Evolutionary conservation across 176 grass and related monocot genomes (phyloP).

Genomic region (Cymbopogon citratus): DNA sequence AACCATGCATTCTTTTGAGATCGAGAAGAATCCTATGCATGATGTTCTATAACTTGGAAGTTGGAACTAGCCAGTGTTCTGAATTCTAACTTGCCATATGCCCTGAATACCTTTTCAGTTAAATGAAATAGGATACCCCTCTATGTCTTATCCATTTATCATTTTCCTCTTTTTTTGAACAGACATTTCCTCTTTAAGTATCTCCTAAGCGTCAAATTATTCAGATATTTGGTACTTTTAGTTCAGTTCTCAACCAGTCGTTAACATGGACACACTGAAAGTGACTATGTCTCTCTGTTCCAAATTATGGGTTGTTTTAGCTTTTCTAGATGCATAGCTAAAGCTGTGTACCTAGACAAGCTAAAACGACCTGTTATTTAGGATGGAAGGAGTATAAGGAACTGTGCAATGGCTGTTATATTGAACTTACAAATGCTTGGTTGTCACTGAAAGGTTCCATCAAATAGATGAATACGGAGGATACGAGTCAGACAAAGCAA

Average conservation of each 20-base stretch:
- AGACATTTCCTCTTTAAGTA: background rate
- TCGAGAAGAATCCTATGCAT: background rate
- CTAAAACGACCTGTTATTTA: background rate
- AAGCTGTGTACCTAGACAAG: too few relatives aligned
- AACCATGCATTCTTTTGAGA: background rate
- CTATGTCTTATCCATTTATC: background rate
- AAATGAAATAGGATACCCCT: background rate
- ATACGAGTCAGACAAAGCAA: conserved; percentile 16
- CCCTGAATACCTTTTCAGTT: background rate
- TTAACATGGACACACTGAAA: background rate
- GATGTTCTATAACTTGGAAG: background rate
- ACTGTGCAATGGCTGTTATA: background rate
- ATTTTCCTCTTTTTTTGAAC: background rate
- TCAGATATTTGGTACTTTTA: background rate
- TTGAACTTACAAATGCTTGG: conserved; percentile 13
- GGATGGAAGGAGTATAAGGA: background rate
- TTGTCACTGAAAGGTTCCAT: conserved; percentile 28
- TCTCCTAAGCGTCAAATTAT: background rate
- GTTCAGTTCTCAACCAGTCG: background rate
- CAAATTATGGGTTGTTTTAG: too few relatives aligned
- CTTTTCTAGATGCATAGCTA: too few relatives aligned
- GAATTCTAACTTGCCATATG: background rate
- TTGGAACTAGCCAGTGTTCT: background rate
- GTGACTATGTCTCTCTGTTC: too few relatives aligned
- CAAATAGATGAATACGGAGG: conserved; percentile 5